Conservation (phyloP, 164 flowering plant genomes). For the Vitis rupestris region DNA sequence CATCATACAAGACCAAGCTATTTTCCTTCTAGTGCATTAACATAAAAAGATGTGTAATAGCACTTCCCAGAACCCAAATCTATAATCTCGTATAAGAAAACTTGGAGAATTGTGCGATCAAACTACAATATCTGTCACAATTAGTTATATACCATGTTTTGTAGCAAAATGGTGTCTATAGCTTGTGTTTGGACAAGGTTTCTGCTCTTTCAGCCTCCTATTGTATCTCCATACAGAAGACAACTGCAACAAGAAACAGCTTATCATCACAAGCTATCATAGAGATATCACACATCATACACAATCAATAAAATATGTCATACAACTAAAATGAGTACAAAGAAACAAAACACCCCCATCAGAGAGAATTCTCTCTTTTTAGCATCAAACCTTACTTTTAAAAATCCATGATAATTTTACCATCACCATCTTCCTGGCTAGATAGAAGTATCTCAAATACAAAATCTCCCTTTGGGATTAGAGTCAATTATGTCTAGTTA, state of each 20-base stretch:
- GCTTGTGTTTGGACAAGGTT: conserved; percentile 45
- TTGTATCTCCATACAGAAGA: conserved; percentile 66
- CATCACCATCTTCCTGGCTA: too few species aligned
- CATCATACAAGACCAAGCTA: background rate
- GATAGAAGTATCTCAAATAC: too few species aligned
- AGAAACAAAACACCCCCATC: background rate
- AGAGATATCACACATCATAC: background rate
- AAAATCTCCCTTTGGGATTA: too few species aligned
- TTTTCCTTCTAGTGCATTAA: background rate
- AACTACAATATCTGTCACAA: background rate
- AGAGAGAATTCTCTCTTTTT: too few species aligned
- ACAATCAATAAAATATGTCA: background rate
- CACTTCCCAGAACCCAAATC: background rate
- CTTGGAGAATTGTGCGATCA: background rate
- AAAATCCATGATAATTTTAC: too few species aligned
- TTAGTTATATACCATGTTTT: background rate
- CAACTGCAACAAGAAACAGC: conserved; percentile 44
- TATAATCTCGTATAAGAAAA: background rate
- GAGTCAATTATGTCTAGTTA: too few species aligned
- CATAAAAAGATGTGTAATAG: background rate
- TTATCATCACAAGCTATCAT: background rate
- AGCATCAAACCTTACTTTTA: too few species aligned
- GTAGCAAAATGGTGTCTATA: conserved; percentile 27
- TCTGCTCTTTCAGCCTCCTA: conserved; percentile 48
- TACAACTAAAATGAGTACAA: background rate